Evolutionary conservation across 106 monocot genomes (phyloP).

Genomic region (Acorus calamus): DNA sequence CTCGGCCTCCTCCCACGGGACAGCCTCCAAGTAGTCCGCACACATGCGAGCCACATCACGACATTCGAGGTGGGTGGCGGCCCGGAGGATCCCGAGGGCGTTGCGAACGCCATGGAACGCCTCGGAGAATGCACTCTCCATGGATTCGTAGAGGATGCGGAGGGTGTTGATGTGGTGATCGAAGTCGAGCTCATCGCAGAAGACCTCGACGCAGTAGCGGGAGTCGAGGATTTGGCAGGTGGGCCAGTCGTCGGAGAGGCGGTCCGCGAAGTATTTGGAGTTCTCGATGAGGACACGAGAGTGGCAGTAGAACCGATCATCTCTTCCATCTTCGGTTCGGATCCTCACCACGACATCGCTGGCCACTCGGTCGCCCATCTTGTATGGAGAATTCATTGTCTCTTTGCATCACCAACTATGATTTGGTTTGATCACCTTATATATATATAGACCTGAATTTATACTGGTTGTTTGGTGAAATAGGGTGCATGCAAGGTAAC

Average conservation of each 20-base stretch:
- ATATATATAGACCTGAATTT: too few species aligned
- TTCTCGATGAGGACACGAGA: slow-evolving; percentile 51
- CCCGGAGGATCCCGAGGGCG: slow-evolving; percentile 73
- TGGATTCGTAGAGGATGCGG: slow-evolving; percentile 53
- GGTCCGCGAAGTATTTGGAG: slow-evolving; percentile 78
- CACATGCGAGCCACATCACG: slow-evolving; percentile 37
- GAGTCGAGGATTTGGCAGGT: slow-evolving; percentile 88
- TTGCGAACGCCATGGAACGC: slow-evolving; percentile 52
- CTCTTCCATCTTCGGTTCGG: slow-evolving; percentile 62
- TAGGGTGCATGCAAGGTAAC: too few species aligned
- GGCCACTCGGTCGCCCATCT: slow-evolving; percentile 52
- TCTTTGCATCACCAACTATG: neutral
- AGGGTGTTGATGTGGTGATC: slow-evolving; percentile 51
- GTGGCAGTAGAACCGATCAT: slow-evolving; percentile 78
- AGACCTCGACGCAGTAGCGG: slow-evolving; percentile 66
- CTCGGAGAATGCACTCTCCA: slow-evolving; percentile 18
- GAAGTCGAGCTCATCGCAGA: slow-evolving; percentile 61
- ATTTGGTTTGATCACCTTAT: too few species aligned
- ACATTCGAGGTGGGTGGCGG: slow-evolving; percentile 54
- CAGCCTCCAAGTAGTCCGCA: slow-evolving; percentile 63
- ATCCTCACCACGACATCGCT: slow-evolving; percentile 82
- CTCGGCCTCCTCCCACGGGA: slow-evolving; percentile 85
- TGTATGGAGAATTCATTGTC: slow-evolving; percentile 7
- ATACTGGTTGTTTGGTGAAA: too few species aligned
- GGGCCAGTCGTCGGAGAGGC: slow-evolving; percentile 80